Evolutionary conservation across 176 grass and related monocot species (phyloP).

Genomic region (Eragrostis nindensis): DNA sequence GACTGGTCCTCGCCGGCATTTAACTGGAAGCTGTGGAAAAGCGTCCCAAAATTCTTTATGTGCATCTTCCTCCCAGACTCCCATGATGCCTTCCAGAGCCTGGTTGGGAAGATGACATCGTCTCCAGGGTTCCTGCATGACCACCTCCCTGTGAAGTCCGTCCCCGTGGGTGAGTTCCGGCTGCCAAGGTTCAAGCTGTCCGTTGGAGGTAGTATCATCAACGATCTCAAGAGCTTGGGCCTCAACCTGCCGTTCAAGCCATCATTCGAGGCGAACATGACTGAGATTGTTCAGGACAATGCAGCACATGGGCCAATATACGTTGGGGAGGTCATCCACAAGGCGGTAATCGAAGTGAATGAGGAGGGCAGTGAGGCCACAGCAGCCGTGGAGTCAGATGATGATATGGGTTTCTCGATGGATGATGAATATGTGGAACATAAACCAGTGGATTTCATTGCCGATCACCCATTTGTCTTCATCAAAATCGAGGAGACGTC

Average conservation of each 20-base stretch:
- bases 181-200: conserved; percentile 49
- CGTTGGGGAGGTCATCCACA: background rate
- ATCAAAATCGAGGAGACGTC: too few relatives aligned
- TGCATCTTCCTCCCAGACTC: conserved; percentile 47
- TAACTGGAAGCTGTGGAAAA: background rate
- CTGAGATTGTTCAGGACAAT: background rate
- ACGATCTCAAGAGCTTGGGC: background rate
- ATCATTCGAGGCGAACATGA: background rate
- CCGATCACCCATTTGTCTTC: too few relatives aligned
- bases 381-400: too few relatives aligned
- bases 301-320: background rate
- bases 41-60: conserved; percentile 46
- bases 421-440: too few relatives aligned
- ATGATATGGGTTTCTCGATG: too few relatives aligned
- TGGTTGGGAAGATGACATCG: background rate
- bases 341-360: conserved; percentile 28
- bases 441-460: too few relatives aligned
- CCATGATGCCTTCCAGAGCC: background rate
- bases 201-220: background rate
- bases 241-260: background rate
- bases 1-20: background rate
- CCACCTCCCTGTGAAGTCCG: background rate
- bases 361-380: too few relatives aligned
- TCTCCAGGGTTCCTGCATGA: conserved; percentile 12
- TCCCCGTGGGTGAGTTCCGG: conserved; percentile 29